A percentile compares a stretch with the other conserved stretches of the same genome.
Conservation (phyloP, 2,329 filamentous ascomycete genomes). For the Akanthomyces dipterigenus region DNA sequence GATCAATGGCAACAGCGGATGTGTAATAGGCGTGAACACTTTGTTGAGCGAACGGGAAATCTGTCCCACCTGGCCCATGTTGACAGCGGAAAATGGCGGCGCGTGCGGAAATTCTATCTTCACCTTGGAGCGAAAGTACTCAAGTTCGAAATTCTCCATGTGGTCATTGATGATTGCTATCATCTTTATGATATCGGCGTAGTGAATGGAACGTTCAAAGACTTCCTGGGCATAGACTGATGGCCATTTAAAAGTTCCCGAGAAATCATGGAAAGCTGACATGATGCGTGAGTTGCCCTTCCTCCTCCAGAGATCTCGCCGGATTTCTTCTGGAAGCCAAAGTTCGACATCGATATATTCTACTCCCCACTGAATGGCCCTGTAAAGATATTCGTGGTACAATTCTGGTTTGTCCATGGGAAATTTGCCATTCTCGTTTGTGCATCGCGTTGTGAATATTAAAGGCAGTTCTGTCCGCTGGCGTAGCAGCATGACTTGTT, state of each 20-base stretch:
- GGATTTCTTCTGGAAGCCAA: slow-evolving; percentile 74
- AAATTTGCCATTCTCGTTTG: slow-evolving; percentile 74
- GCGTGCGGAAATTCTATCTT: slow-evolving; percentile 59
- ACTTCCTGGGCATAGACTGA: slow-evolving; percentile 64
- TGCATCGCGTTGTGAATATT: slow-evolving; percentile 81
- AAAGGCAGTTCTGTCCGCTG: slow-evolving; percentile 85
- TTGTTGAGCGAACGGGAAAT: slow-evolving; percentile 78
- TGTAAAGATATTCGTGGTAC: slow-evolving; percentile 73
- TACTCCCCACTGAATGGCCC: slow-evolving; percentile 81
- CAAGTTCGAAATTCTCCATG: slow-evolving; percentile 84
- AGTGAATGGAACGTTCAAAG: slow-evolving; percentile 64
- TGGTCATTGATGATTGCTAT: slow-evolving; percentile 75
- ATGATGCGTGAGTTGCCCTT: slow-evolving; percentile 79
- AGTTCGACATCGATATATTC: slow-evolving; percentile 88
- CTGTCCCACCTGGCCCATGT: slow-evolving; percentile 83
- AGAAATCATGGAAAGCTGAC: slow-evolving; percentile 89
- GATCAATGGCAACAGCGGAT: slow-evolving; percentile 75
- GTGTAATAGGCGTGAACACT: slow-evolving; percentile 82
- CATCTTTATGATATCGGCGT: slow-evolving; percentile 87
- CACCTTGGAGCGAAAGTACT: slow-evolving; percentile 78
- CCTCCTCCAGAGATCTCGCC: slow-evolving; percentile 58
- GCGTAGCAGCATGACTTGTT: slow-evolving; percentile 77
- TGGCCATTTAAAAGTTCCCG: slow-evolving; percentile 76
- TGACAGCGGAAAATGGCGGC: slow-evolving; percentile 74
- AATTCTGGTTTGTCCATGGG: slow-evolving; percentile 72